Conservation (phyloP, 441 rosid genomes). For the Flueggea neowawraea region DNA sequence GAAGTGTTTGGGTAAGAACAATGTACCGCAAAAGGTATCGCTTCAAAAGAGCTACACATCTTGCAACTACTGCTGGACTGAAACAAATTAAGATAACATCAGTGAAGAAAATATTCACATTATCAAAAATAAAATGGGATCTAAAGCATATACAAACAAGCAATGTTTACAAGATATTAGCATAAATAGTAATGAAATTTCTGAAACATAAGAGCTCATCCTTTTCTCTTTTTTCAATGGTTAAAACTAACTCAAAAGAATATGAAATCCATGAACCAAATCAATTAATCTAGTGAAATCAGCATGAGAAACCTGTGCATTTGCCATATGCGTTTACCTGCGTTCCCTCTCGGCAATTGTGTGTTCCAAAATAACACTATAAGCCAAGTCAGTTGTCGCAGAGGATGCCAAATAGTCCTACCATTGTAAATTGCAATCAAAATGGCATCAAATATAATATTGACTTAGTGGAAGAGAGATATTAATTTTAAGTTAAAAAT, state of each 20-base stretch:
- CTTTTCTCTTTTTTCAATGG: no score
- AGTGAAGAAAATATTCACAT: conserved; percentile 19
- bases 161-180: not conserved
- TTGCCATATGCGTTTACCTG: conserved; percentile 48
- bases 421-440: conserved; percentile 22
- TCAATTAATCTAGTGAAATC: not conserved
- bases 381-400: conserved; percentile 82
- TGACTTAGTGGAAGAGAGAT: no score
- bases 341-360: conserved; percentile 97
- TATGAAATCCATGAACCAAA: no score
- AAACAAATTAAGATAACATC: conserved; percentile 28
- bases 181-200: not conserved
- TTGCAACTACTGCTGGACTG: conserved; percentile 98
- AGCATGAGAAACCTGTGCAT: not conserved
- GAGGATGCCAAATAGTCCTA: conserved; percentile 93
- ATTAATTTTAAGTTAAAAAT: no score
- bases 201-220: no score
- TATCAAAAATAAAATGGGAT: conserved; percentile 4
- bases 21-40: conserved; percentile 82
- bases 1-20: conserved; percentile 18
- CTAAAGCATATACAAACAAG: not conserved
- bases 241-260: no score
- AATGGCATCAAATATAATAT: no score
- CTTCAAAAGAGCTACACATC: conserved; percentile 94
- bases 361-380: conserved; percentile 87